phyloP scores from a whole-genome alignment of 2,329 filamentous ascomycete species.

The Teratosphaeria pseudoeucalypti region DNA sequence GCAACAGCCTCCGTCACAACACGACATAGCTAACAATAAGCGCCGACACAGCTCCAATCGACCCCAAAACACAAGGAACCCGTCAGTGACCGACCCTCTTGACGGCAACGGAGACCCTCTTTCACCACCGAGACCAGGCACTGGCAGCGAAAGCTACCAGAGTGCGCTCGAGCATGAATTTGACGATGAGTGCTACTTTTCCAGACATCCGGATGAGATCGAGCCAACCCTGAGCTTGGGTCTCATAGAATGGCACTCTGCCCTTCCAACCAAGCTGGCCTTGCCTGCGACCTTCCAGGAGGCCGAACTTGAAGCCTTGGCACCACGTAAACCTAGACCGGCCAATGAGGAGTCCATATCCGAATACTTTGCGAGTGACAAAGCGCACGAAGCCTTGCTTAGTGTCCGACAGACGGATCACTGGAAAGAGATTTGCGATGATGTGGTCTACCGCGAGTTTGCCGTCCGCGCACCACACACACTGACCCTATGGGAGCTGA shows the following conservation, averaged over 20 bases:
- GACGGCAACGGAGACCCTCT: constrained; percentile 21
- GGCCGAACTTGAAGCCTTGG: constrained; percentile 33
- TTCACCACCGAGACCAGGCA: constrained; percentile 8
- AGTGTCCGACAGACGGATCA: constrained; percentile 40
- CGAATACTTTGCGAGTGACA: constrained; percentile 37
- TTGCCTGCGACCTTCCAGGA: constrained; percentile 34
- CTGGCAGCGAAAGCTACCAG: constrained; percentile 1
- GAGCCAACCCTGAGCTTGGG: constrained; percentile 36
- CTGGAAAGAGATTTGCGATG: constrained; percentile 40
- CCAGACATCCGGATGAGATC: constrained; percentile 35
- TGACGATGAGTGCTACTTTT: constrained; percentile 34
- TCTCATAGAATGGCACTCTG: constrained; percentile 35
- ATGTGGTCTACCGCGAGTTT: constrained; percentile 41
- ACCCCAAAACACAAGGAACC: background rate
- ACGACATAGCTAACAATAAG: background rate
- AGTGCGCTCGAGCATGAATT: constrained; percentile 32
- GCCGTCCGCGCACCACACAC: constrained; percentile 30
- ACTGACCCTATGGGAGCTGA: constrained; percentile 31
- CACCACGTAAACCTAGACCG: constrained; percentile 26
- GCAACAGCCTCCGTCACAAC: constrained; percentile 9
- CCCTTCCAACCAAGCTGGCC: constrained; percentile 32
- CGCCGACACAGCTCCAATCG: constrained; percentile 14
- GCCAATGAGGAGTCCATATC: constrained; percentile 38
- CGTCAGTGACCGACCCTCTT: constrained; percentile 3
- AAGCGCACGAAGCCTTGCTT: constrained; percentile 34